Evolutionary conservation across 129 eudicot genomes (phyloP), one percentile per base, ranked within the genome.

Genomic region (Flaveria robusta): DNA sequence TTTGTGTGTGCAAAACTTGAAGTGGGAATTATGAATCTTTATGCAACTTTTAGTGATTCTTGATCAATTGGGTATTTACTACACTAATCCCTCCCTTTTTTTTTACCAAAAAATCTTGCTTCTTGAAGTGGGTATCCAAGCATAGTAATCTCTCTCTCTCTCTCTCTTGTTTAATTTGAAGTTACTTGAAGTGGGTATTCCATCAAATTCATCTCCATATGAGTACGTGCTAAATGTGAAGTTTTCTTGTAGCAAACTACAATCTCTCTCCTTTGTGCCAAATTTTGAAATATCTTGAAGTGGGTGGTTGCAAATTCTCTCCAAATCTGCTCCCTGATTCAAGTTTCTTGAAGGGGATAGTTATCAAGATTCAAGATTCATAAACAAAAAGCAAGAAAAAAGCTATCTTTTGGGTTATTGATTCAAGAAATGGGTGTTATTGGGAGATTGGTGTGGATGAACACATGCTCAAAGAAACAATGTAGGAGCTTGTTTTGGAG

Each of bases 401-500:
- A 23, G 22, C 16, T 43, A 19, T 23, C 1, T 70, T 41, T 58
- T 20, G 63, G 22, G 31, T 65, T 66, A 0, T 54, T 68, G 51
- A 50, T 62, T 49, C 62, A 66, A 69, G 78, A 71, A 63, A 79
- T 83, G 82, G 84, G 87, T 23, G 76, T 80, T 41, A 34, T 67
- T 26, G 79, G 60, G 76, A 81, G 85, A 58, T 64, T 87, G 29
- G 81, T 23, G 22, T 75, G 83, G 85, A 60, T 77, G 81, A 83
- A 84, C 76, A 81, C 68, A 0, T 31, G 74, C 74, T 77, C 87
- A 63, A 85, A 66, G 85, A 87, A 79, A 80, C 85, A 85, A 56
- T 90, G 92, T 75, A 81, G 83, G 55, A 85, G 87, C 68, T 70
- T 90, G 65, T 62, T 85, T 31, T 82, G 87, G 87, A 87, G 84